These are phyloP conservation scores for Pichia sp. DNA, from an alignment of 1,139 yeast genomes.

Conservation along the genomic window DNA sequence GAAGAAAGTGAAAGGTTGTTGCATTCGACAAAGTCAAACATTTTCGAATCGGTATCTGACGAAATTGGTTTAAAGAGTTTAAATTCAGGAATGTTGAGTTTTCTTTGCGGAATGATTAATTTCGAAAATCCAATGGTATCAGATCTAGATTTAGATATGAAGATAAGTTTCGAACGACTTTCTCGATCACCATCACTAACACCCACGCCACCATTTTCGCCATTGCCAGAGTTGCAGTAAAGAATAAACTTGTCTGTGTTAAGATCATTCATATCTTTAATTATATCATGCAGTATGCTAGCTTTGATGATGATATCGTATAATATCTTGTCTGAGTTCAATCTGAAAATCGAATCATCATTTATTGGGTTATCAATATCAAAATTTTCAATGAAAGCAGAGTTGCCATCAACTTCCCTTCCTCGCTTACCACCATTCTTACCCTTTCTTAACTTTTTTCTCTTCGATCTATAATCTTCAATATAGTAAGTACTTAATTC, in stretches of 20 bases:
- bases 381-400: constrained; percentile 12
- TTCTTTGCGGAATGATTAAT: constrained; percentile 62
- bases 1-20: constrained; percentile 29
- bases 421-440: not conserved
- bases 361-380: constrained; percentile 18
- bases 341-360: constrained; percentile 34
- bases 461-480: constrained; percentile 22
- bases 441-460: not conserved
- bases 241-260: constrained; percentile 58
- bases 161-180: constrained; percentile 38
- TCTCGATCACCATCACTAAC: not conserved
- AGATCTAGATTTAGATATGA: constrained; percentile 46
- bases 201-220: constrained; percentile 24
- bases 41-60: constrained; percentile 26
- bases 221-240: constrained; percentile 34
- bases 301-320: constrained; percentile 69
- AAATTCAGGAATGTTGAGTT: constrained; percentile 55
- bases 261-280: constrained; percentile 65
- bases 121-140: constrained; percentile 59
- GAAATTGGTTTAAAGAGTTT: constrained; percentile 30
- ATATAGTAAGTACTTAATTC: constrained; percentile 61
- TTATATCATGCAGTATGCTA: constrained; percentile 56
- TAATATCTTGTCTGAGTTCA: constrained; percentile 49
- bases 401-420: not conserved
- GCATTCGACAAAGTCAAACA: constrained; percentile 12